phyloP scores from a whole-genome alignment of 2,329 filamentous ascomycete genomes.

The Nectriaceae sp. region DNA sequence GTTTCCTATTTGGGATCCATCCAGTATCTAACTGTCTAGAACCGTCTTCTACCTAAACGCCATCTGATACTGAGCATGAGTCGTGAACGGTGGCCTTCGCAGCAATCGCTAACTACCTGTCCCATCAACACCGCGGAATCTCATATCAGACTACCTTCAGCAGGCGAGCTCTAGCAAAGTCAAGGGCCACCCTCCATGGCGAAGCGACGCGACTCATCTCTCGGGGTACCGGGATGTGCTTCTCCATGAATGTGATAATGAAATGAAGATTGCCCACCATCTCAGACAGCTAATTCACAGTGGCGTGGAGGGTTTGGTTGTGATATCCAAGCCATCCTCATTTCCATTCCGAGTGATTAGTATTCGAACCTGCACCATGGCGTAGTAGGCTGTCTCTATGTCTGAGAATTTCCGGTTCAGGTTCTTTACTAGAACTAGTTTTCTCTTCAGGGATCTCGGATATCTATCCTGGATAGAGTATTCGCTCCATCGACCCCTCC shows the following conservation, averaged over 20 bases:
- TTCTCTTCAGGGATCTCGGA: slow-evolving; percentile 1
- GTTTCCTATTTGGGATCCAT: too few relatives aligned
- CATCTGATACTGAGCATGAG: slow-evolving; percentile 10
- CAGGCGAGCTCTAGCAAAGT: slow-evolving; percentile 8
- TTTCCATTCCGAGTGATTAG: slow-evolving; percentile 12
- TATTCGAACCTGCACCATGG: too few relatives aligned
- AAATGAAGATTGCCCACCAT: slow-evolving; percentile 7
- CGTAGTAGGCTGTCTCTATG: neutral
- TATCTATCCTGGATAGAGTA: slow-evolving; percentile 19
- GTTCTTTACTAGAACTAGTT: too few relatives aligned
- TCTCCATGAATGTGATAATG: slow-evolving; percentile 4
- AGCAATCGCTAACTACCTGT: slow-evolving; percentile 8
- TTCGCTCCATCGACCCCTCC: slow-evolving; percentile 13
- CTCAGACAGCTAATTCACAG: neutral
- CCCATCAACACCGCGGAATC: slow-evolving; percentile 9
- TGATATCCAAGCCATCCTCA: slow-evolving; percentile 14
- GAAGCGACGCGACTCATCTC: slow-evolving; percentile 11
- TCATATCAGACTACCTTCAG: slow-evolving; percentile 4
- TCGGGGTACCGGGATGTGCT: slow-evolving; percentile 14
- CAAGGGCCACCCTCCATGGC: slow-evolving; percentile 16
- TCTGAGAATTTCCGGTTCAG: neutral
- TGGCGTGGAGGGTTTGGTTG: slow-evolving; percentile 11
- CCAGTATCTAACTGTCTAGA: too few relatives aligned
- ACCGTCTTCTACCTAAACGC: slow-evolving; percentile 9
- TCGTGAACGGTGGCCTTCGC: slow-evolving; percentile 6